Base-by-base conservation (phyloP, 768 basidiomycete species). In the Serendipita sp. region DNA sequence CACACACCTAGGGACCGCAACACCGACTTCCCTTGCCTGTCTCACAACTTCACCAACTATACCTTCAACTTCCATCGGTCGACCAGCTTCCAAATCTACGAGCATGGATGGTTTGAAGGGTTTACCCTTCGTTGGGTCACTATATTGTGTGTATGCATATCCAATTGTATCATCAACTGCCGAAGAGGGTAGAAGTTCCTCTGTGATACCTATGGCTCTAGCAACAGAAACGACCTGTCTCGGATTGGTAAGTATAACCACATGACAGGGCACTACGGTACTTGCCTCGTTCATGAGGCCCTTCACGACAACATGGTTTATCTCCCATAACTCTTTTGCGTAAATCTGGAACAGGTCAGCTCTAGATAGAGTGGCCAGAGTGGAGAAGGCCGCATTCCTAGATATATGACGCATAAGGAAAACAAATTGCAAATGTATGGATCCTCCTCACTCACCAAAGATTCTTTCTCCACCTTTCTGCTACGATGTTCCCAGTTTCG, bases 31-130 rank as follows among this genome's bases (percentile, higher is more conserved):
- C 18, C 72, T 75, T 0, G 79, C 83, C 73, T 82, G 74, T 46
- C 80, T 71, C 23, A 84, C 80, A 1, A 84, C 78, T 65, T 83
- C 79, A 0, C 86, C 85, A 3, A 86, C 65, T 45, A 86, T 82
- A 11, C 79, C 82, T 69, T 86, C 85, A 0, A 86, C 79, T 72
- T 87, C 85, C 65, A 85, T 79, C 44, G 85, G 83, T 63, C 75
- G 75, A 2, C 78, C 79, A 55, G 74, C 77, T 68, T 80, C 75
- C 23, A 75, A 74, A 69, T 86, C 84, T 3, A 85, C 74, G 37
- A 84, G 73, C 83, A 86, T 86, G 68, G 84, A 85, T 3, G 82
- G 78, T 60, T 76, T 74, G 60, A 73, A 75, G 63, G 55, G 69
- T 67, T 68, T 52, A 3, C 33, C 29, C 4, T 70, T 67, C 62